Base-by-base conservation (phyloP, 2,329 filamentous ascomycete species). In the Claviceps purpurea region DNA sequence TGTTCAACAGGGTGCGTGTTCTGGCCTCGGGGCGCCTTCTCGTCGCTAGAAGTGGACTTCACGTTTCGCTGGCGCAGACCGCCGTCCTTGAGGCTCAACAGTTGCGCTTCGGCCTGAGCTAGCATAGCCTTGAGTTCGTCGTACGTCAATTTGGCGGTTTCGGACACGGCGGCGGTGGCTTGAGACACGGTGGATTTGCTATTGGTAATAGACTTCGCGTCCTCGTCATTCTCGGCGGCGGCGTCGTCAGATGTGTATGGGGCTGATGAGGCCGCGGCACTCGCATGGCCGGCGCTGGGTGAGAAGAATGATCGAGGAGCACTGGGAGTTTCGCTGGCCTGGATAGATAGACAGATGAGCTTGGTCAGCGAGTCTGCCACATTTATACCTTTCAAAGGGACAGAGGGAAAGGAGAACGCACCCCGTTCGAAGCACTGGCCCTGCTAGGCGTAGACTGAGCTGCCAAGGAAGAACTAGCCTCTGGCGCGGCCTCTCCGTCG, bases 1-100 rank as follows among this genome's bases (percentile, higher is more conserved):
- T 70, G 76, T 64, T 72, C 75, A 56, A 72, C 73, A 60, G 74
- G 75, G 62, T 78, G 79, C 57, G 75, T 75, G 56, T 72, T 71
- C 68, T 70, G 73, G 7, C 40, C 72, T 46, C 67, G 71, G 48
- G 66, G 60, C 64, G 68, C 72, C 65, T 76, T 80, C 53, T 73
- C 73, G 55, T 76, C 73, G 50, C 78, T 68, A 6, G 72, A 66
- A 14, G 69, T 60, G 42, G 64, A 67, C 60, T 77, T 79, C 16
- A 76, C 73, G 72, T 93, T 95, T 60, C 89, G 80, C 73, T 95
- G 87, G 63, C 88, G 77, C 55, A 95, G 70, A 38, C 85, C 87
- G 52, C 81, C 76, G 52, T 89, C 84, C 62, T 84, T 83, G 59
- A 93, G 73, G 55, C 76, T 75, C 52, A 80, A 73, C 57, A 95